Evolutionary conservation across 768 basidiomycete species (phyloP), one percentile per base, ranked within the genome.

Genomic region (Mycena leptocephala): DNA sequence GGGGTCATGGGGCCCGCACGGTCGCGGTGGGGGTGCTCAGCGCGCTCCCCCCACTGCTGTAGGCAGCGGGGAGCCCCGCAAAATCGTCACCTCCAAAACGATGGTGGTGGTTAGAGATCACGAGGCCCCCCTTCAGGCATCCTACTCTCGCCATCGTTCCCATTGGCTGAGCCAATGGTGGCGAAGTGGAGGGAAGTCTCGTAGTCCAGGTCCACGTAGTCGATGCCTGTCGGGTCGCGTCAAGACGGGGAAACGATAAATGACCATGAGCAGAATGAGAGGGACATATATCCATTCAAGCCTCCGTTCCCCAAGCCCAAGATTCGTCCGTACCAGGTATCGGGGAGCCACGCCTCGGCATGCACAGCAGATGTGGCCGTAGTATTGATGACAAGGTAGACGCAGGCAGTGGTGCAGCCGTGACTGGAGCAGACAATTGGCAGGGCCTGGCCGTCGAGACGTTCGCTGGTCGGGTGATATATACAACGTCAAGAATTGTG

Each of bases 151-250:
- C 79, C 80, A 62, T 77, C 74, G 64, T 81, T 79, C 3, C 80
- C 80, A 67, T 79, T 78, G 70, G 80, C 74, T 1, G 78, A 68
- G 10, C 72, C 79, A 20, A 80, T 53, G 18, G 75, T 72, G 11
- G 80, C 80, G 48, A 81, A 81, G 43, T 74, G 68, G 18, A 81
- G 51, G 5, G 70, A 35, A 24, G 70, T 20, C 16, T 35, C 56
- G 51, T 75, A 75, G 33, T 67, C 74, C 2, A 74, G 35, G 35
- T 64, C 39, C 8, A 28, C 2, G 46, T 68, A 74, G 30, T 68
- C 37, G 8, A 74, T 69, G 46, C 73, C 73, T 74, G 43, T 16
- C 14, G 18, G 53, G 11, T 55, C n/a, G n/a, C 16, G 32, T n/a
- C n/a, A n/a, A n/a, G 14, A 9, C 22, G 18, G 30, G 9, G 9